These are phyloP conservation scores for Eutrema heterophyllum DNA, from an alignment of 345 rosid species.

Conservation along the genomic window DNA sequence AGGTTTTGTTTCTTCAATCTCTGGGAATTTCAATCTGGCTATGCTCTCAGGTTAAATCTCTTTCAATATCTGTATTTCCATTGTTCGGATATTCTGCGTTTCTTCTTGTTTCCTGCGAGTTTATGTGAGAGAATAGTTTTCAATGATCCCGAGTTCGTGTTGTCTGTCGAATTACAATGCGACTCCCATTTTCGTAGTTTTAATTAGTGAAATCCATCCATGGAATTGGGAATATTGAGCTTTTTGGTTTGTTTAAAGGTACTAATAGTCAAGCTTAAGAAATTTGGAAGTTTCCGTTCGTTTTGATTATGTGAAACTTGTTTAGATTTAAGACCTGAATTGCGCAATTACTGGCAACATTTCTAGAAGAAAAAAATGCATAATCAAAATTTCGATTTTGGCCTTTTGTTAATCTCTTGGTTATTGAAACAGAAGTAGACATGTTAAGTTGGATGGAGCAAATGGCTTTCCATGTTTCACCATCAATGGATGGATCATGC, in stretches of 20 bases:
- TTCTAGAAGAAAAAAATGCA: neutral
- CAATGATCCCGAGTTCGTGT: constrained; percentile 11
- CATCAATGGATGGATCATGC: neutral
- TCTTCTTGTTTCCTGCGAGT: neutral
- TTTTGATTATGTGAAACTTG: neutral
- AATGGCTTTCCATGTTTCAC: neutral
- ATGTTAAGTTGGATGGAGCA: neutral
- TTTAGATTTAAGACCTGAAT: neutral
- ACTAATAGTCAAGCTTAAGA: neutral
- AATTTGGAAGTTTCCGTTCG: neutral
- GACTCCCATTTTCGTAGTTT: neutral
- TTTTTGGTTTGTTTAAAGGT: neutral
- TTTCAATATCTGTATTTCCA: neutral
- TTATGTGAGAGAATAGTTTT: constrained; percentile 13
- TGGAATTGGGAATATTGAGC: neutral
- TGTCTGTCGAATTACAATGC: constrained; percentile 13
- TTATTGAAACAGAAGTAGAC: neutral
- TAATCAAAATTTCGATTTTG: neutral
- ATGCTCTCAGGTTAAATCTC: constrained; percentile 29
- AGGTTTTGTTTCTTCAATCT: constrained; percentile 26
- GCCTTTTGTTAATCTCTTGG: neutral
- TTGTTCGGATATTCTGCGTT: neutral
- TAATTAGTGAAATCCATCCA: neutral
- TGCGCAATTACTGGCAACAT: neutral
- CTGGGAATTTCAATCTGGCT: constrained; percentile 10